Percentiles rank a stretch among this genome's conserved stretches.
Evolutionary conservation across 192 early-diverging fungal species (phyloP).

Genomic region (Allomyces javanicus): DNA sequence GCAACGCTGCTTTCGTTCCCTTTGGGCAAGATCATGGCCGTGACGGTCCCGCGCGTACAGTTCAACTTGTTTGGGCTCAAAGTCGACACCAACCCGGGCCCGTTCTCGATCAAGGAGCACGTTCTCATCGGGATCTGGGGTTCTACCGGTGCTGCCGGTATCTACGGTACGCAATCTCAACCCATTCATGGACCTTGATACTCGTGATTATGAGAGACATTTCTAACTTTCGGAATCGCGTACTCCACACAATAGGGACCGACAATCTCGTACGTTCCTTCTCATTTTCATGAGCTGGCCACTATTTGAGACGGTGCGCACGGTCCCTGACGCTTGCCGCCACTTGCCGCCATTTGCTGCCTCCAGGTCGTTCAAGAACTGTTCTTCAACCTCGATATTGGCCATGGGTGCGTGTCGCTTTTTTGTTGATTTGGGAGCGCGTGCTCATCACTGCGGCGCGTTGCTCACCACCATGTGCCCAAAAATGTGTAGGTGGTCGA

Average conservation of each 20-base stretch:
- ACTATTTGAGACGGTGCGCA: too few relatives aligned
- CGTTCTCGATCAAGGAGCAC: constrained; percentile 77
- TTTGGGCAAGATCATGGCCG: constrained; percentile 42
- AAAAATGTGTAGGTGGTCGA: too few relatives aligned
- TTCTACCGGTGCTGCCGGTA: constrained; percentile 41
- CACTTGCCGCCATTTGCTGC: too few relatives aligned
- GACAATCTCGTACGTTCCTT: too few relatives aligned
- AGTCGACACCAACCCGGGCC: constrained; percentile 49
- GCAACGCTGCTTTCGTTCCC: constrained; percentile 61
- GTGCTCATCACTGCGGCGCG: too few relatives aligned
- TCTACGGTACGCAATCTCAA: constrained; percentile 20
- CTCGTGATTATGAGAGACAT: too few relatives aligned
- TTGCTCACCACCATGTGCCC: too few relatives aligned
- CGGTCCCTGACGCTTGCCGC: too few relatives aligned
- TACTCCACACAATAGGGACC: too few relatives aligned
- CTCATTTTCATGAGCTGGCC: too few relatives aligned
- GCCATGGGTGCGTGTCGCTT: constrained; percentile 4
- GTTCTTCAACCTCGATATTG: not conserved
- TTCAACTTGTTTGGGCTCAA: constrained; percentile 21
- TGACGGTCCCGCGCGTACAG: constrained; percentile 28
- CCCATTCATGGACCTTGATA: too few relatives aligned
- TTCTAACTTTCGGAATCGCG: too few relatives aligned
- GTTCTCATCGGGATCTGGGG: constrained; percentile 63
- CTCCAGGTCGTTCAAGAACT: not conserved
- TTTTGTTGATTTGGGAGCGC: not conserved